Evolutionary conservation across 306 rosid genomes (phyloP), one percentile per base, ranked within the genome.

Genomic region (Fragaria vesca): DNA sequence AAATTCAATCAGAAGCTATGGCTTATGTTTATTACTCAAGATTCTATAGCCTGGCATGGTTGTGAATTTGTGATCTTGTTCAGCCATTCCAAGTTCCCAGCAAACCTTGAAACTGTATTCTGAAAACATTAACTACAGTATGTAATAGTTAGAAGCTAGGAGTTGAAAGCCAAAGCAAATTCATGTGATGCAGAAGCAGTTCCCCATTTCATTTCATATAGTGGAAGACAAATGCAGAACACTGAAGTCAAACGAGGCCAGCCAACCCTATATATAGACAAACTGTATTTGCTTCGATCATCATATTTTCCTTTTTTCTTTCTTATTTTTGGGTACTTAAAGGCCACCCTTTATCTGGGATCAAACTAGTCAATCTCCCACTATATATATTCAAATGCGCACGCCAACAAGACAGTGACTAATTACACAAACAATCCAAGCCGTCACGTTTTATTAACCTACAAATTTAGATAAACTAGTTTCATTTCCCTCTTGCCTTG

Each of bases 321-420:
- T 54, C 24, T 18, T 17, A 1, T 52, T 54, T 7, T 54, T 9
- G 28, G 28, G 26, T 21, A 0, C 63, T 55, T 18, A 57, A 57
- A 57, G 45, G 9, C 10, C 8, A 60, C 3, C 66, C 9, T 60
- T 26, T 11, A 12, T 26, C 66, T 60, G 63, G 26, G 32, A 71
- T 17, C 4, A 48, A 50, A 2, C 18, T 20, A 52, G 55, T 81
- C 72, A 72, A 42, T 42, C 45, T 42, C 45, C 48, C 75, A 34
- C 3, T 38, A 28, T 12, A 12, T 21, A 24, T 61, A 73, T 77
- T 66, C 54, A 66, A 45, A 72, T 58, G 54, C 55, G 30, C 76
- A 50, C 75, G 66, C 79, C 71, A 58, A 3, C 73, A 70, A 9
- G 28, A 71, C 21, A 15, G 63, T 0, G 71, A 72, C 75, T 54